Base-by-base conservation (phyloP, 1,139 yeast genomes). In the Pichia sp. region DNA sequence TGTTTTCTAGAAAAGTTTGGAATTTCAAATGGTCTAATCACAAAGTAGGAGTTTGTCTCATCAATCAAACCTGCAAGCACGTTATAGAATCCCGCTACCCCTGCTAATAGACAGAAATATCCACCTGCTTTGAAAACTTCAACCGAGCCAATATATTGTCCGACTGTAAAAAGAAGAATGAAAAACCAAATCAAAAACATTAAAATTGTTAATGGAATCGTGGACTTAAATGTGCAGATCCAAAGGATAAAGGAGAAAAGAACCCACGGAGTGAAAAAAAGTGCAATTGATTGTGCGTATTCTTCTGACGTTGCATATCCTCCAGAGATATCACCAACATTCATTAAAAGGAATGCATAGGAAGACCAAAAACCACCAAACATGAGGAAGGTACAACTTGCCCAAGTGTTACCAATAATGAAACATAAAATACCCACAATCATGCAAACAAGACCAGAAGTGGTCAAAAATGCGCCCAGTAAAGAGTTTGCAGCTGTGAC, bases 331-430 rank as follows among this genome's bases (percentile, higher is more conserved):
- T 78, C 81, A 61, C 82, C 81, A 40, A 71, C 68, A 43, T 77
- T 73, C 45, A 75, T 64, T 46, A 76, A 61, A 38, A 81, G 71
- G 39, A 81, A 75, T 29, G 82, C 81, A 59, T 73, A 81, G 27
- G 81, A 67, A 46, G 82, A 66, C 86, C 90, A 84, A 64, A 82
- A 84, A 8, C 85, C 86, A 44, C 90, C 90, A 58, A 80, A 84
- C 46, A 83, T 76, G 43, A 79, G 67, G 59, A 84, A 75, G 0
- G 64, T 62, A 44, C 62, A 59, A 41, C 55, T 51, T 11, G 75
- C 62, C 64, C 75, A 77, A 6, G 65, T 61, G 62, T 82, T 82
- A 33, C 64, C 63, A 36, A 62, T 49, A 10, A 62, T 41, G 36
- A 63, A 54, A 47, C 65, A 61, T 67, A 75, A 67, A 10, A 70